A percentile compares a stretch with the other conserved stretches of the same genome.
These are phyloP conservation scores for Rutstroemia sp. DNA, from an alignment of 2,329 filamentous ascomycete species.

Conservation along the genomic window DNA sequence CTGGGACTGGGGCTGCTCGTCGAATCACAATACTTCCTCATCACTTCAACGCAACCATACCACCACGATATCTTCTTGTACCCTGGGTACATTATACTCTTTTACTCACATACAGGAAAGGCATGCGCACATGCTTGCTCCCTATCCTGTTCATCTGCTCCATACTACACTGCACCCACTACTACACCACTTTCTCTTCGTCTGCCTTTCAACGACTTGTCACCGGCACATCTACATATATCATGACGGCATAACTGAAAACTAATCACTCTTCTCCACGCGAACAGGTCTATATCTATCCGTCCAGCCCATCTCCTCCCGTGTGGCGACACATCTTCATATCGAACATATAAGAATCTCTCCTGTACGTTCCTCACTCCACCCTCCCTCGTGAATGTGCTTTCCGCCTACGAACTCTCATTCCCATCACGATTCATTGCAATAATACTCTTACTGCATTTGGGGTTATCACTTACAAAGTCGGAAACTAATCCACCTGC, in stretches of 20 bases:
- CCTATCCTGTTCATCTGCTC: background rate
- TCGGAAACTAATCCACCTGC: too few relatives aligned
- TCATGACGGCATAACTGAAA: constrained; percentile 21
- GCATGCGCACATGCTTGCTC: constrained; percentile 13
- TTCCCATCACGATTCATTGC: too few relatives aligned
- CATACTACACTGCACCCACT: background rate
- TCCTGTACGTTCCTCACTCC: constrained; percentile 19
- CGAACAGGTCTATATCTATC: constrained; percentile 24
- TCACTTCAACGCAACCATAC: constrained; percentile 3
- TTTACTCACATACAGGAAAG: background rate
- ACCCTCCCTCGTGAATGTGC: background rate
- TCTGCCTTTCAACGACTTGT: constrained; percentile 11
- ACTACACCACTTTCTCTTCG: constrained; percentile 8
- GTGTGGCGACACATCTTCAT: constrained; percentile 29
- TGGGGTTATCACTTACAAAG: background rate
- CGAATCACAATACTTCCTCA: background rate
- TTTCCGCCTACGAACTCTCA: constrained; percentile 9
- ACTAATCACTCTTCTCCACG: constrained; percentile 14
- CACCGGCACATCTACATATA: constrained; percentile 18
- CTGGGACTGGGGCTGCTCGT: background rate
- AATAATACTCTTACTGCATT: too few relatives aligned
- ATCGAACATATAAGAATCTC: constrained; percentile 21
- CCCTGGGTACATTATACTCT: background rate
- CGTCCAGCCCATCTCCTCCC: background rate
- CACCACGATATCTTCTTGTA: constrained; percentile 1